Evolutionary conservation across 495 filamentous ascomycete species (phyloP).

Genomic region (Cetradonia linearis): DNA sequence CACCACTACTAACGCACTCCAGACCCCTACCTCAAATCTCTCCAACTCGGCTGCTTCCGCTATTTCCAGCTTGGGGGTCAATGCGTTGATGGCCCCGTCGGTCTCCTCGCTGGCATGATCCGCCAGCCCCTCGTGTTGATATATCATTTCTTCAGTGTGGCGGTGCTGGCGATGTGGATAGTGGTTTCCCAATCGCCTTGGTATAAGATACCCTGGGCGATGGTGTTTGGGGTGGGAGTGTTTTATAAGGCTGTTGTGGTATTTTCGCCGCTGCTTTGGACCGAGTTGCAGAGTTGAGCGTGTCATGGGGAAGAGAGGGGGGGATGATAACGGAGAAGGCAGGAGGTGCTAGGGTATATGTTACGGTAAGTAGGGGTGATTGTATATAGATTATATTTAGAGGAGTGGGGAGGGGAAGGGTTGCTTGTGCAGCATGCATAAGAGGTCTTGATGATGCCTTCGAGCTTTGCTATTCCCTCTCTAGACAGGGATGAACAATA

Average conservation of each 20-base stretch:
- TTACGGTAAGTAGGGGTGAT: too few relatives aligned
- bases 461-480: too few relatives aligned
- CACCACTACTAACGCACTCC: constrained; percentile 1
- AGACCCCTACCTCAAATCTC: constrained; percentile 63
- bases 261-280: constrained; percentile 72
- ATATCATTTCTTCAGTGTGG: constrained; percentile 90
- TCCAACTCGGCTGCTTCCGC: constrained; percentile 84
- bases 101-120: constrained; percentile 76
- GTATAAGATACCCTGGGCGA: constrained; percentile 48
- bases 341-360: too few relatives aligned
- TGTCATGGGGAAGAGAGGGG: not conserved
- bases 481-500: too few relatives aligned
- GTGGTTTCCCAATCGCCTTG: constrained; percentile 47
- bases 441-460: too few relatives aligned
- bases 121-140: constrained; percentile 68
- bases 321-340: not conserved
- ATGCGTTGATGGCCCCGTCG: constrained; percentile 64
- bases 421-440: too few relatives aligned
- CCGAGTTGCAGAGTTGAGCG: constrained; percentile 36
- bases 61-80: constrained; percentile 76
- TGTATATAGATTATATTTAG: not conserved
- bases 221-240: constrained; percentile 53
- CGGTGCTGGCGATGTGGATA: constrained; percentile 79
- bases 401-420: too few relatives aligned
- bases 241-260: constrained; percentile 84